Evolutionary conservation across 1,284 basidiomycete genomes (phyloP), one percentile per base, ranked within the genome.

Genomic region (Exobasidium cylindrosporum): DNA sequence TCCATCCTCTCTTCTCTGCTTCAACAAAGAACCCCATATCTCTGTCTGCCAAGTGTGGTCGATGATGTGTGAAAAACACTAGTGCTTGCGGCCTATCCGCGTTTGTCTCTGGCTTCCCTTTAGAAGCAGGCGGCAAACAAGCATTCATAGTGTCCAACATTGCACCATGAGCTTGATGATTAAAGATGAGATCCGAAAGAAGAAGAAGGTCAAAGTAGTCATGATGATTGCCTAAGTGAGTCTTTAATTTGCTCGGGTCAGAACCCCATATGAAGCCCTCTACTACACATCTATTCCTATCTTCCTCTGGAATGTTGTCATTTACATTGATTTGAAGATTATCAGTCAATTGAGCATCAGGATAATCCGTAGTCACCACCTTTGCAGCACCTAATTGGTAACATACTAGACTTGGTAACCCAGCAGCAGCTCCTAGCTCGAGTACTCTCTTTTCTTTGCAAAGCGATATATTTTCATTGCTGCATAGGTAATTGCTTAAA

Each of bases 401-500:
- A 0, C 87, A 83, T 0, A 92, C 85, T 13, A 97, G 83, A 1
- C 89, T 87, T 0, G 95, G 95, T 17, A 97, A 82, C 0, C 88
- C 94, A 1, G 91, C 92, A 0, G 92, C 95, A 0, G 95, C 95
- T 0, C 95, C 95, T 0, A 97, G 86, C 79, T 98, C 95, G 1
- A 97, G 83, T 0, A 97, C 87, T 29, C 79, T 82, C 59, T 82
- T 82, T 14, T 74, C 81, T 73, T 70, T 49, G 87, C 17, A 14
- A 14, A 50, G 26, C 35, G 7, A 10, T 0, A 97, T 87, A 29
- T 79, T 82, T 58, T 82, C 82, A 17, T 75, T 81, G 73, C 70
- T 49, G 87, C n/a, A 21, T 13, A 50, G 14, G 61, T 77, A 82
- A 29, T 69, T 70, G 3, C 80, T 70, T 23, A 82, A 64, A 31